Evolutionary conservation across 2,329 filamentous ascomycete species (phyloP).

Genomic region (Hymenoscyphus scutula): DNA sequence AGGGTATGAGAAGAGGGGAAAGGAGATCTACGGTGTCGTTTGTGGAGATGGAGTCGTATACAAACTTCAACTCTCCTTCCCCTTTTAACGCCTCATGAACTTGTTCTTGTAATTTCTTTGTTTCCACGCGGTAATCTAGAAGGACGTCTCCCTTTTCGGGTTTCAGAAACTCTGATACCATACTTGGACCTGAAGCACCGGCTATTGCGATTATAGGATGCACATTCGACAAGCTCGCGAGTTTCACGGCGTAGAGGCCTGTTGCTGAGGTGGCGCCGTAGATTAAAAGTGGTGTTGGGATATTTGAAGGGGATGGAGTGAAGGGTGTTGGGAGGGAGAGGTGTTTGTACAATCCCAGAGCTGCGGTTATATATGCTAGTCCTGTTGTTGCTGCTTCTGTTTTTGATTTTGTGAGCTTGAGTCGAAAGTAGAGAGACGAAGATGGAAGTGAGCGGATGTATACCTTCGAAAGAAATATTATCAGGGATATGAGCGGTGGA

Average conservation of each 20-base stretch:
- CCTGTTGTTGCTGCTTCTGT: conserved; percentile 40
- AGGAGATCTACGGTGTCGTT: conserved; percentile 16
- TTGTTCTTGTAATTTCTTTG: conserved; percentile 37
- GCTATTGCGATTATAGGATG: conserved; percentile 59
- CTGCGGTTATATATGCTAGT: conserved; percentile 45
- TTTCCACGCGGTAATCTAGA: conserved; percentile 54
- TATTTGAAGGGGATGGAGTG: conserved; percentile 27
- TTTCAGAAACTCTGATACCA: conserved; percentile 45
- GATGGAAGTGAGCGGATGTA: conserved; percentile 1
- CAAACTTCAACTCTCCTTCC: conserved; percentile 22
- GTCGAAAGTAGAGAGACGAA: too few species aligned
- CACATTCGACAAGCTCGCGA: conserved; percentile 46
- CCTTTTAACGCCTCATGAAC: conserved; percentile 15
- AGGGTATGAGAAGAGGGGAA: not conserved
- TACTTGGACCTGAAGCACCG: conserved; percentile 44
- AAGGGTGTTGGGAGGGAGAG: conserved; percentile 42
- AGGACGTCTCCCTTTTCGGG: conserved; percentile 51
- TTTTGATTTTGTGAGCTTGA: not conserved
- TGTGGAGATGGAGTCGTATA: conserved; percentile 27
- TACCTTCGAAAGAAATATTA: conserved; percentile 35
- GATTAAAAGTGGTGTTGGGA: conserved; percentile 38
- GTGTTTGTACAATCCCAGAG: conserved; percentile 39
- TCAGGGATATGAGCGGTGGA: conserved; percentile 49
- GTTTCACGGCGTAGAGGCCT: conserved; percentile 55
- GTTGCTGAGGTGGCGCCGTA: conserved; percentile 54